Evolutionary conservation across 164 flowering plant genomes (phyloP).

Genomic region (Amborella trichopoda): DNA sequence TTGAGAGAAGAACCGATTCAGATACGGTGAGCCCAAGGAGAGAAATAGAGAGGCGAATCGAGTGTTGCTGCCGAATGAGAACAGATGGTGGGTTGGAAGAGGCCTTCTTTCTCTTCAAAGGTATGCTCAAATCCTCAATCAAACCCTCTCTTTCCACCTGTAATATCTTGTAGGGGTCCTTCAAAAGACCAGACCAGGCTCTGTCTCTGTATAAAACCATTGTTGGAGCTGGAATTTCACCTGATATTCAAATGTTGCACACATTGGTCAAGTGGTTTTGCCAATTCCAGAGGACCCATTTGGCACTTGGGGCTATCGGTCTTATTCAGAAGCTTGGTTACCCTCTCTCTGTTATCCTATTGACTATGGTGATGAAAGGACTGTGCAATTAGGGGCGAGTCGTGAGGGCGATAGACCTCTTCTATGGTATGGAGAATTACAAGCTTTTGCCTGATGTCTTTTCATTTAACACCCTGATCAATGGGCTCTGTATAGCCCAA

Average conservation of each 20-base stretch:
- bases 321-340: conserved; percentile 48
- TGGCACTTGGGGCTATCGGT: conserved; percentile 43
- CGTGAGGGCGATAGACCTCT: conserved; percentile 27
- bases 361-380: conserved; percentile 44
- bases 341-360: conserved; percentile 12
- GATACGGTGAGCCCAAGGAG: no score
- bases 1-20: no score
- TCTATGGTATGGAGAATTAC: conserved; percentile 20
- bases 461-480: conserved; percentile 43
- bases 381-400: conserved; percentile 30
- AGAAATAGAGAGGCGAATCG: no score
- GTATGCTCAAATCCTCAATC: conserved; percentile 15
- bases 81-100: conserved; percentile 16
- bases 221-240: conserved; percentile 18
- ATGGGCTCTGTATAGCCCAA: conserved; percentile 46
- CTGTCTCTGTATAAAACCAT: conserved; percentile 30
- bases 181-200: conserved; percentile 32
- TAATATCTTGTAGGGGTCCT: conserved; percentile 26
- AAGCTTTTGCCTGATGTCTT: conserved; percentile 24
- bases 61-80: no score
- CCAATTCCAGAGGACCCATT: conserved; percentile 13
- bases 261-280: conserved; percentile 40
- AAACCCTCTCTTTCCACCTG: conserved; percentile 29
- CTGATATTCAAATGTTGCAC: conserved; percentile 25
- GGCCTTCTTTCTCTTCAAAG: conserved; percentile 26